A percentile compares a stretch with the other conserved stretches of the same genome.
Evolutionary conservation across 306 rosid genomes (phyloP).

Genomic region (Alnus rubra): DNA sequence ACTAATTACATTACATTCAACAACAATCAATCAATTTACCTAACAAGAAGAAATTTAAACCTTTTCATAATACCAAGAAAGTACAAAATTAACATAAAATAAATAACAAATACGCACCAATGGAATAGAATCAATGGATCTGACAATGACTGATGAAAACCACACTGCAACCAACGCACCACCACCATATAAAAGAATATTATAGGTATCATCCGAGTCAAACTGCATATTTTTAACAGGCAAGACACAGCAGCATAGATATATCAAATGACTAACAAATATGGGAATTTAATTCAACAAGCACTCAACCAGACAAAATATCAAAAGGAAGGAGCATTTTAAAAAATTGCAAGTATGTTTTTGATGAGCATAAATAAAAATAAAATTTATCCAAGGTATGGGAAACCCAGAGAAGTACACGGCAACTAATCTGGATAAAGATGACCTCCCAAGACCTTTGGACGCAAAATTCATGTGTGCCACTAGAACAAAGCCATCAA

Average conservation of each 20-base stretch:
- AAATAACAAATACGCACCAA: constrained; percentile 48
- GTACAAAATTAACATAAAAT: not conserved
- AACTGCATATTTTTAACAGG: constrained; percentile 41
- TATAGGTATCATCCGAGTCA: constrained; percentile 44
- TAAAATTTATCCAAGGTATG: constrained; percentile 17
- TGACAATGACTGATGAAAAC: constrained; percentile 67
- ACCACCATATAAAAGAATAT: constrained; percentile 49
- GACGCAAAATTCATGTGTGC: constrained; percentile 39
- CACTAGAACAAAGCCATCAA: constrained; percentile 80
- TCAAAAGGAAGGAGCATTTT: too few species aligned
- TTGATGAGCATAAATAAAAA: not conserved
- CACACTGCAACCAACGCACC: constrained; percentile 55
- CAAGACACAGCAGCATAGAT: not conserved
- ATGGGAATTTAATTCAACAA: not conserved
- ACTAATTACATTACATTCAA: constrained; percentile 38
- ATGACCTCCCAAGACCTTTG: constrained; percentile 26
- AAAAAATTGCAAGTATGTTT: too few species aligned
- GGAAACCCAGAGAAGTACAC: constrained; percentile 40
- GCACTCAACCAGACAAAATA: not conserved
- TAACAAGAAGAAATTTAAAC: not conserved
- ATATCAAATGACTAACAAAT: not conserved
- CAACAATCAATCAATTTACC: not conserved
- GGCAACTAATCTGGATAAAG: constrained; percentile 32
- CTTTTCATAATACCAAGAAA: not conserved
- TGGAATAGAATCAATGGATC: constrained; percentile 87